These are phyloP conservation scores for Neurospora sp. DNA, from an alignment of 495 filamentous ascomycete genomes.

Conservation along the genomic window DNA sequence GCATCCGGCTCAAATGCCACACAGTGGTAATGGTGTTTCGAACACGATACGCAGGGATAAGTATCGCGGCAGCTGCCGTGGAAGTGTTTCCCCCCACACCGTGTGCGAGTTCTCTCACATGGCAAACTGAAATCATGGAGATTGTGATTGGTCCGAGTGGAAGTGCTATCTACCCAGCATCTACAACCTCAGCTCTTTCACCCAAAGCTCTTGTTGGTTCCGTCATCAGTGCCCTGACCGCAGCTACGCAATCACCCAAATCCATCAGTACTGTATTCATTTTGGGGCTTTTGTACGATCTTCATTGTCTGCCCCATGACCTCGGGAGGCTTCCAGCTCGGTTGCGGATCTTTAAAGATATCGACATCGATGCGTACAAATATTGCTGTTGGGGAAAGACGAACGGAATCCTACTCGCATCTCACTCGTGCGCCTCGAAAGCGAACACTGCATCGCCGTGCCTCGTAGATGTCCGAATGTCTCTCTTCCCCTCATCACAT, in stretches of 20 bases:
- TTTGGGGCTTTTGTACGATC: background rate
- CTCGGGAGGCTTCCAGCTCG: background rate
- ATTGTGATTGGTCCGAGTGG: background rate
- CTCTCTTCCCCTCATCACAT: background rate
- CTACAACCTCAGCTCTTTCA: background rate
- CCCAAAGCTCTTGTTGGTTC: constrained; percentile 2
- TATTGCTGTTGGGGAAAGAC: background rate
- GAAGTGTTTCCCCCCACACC: background rate
- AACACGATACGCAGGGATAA: background rate
- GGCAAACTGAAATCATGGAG: background rate
- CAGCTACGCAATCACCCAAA: constrained; percentile 8
- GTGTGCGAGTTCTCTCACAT: background rate
- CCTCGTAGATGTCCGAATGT: background rate
- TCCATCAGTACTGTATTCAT: too few species aligned
- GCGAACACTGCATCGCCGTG: background rate
- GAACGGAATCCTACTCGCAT: background rate
- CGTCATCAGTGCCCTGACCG: constrained; percentile 10
- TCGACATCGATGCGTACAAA: background rate
- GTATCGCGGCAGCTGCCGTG: background rate
- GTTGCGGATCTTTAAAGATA: background rate
- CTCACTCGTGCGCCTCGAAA: background rate
- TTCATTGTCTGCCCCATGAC: background rate
- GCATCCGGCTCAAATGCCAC: background rate
- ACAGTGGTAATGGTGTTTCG: background rate
- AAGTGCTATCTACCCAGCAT: background rate